Conservation (phyloP, 371 early-diverging fungal species). For the Scutellospora calospora region DNA sequence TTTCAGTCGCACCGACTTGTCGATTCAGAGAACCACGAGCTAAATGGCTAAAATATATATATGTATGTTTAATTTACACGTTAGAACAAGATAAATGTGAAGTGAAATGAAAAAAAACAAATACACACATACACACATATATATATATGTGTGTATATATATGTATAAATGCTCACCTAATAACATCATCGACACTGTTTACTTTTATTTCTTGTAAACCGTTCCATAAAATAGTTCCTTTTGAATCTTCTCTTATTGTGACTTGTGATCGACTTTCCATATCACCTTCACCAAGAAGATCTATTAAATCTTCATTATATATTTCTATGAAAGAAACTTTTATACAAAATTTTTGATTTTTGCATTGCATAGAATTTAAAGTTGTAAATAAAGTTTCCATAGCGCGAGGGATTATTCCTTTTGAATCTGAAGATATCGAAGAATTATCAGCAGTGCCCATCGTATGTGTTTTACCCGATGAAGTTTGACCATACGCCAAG, state of each 20-base stretch:
- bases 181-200: constrained; percentile 76
- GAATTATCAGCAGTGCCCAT: constrained; percentile 85
- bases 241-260: constrained; percentile 91
- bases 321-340: constrained; percentile 86
- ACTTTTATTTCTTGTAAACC: constrained; percentile 91
- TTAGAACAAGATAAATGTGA: neutral
- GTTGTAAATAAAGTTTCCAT: constrained; percentile 82
- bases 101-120: neutral
- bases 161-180: constrained; percentile 58
- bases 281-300: constrained; percentile 73
- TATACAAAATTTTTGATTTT: constrained; percentile 48
- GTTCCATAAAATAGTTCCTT: constrained; percentile 90
- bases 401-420: constrained; percentile 93
- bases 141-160: neutral
- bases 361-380: constrained; percentile 29
- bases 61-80: neutral
- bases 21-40: constrained; percentile 84
- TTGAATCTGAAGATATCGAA: constrained; percentile 13
- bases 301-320: constrained; percentile 97
- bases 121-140: neutral
- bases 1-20: constrained; percentile 95
- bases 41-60: constrained; percentile 57
- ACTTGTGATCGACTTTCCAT: constrained; percentile 70
- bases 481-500: constrained; percentile 98
- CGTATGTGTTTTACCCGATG: constrained; percentile 98